Percentiles rank a stretch among this genome's conserved stretches.
phyloP scores from a whole-genome alignment of 2,329 filamentous ascomycete genomes.

The Pyrenochaeta sp. region DNA sequence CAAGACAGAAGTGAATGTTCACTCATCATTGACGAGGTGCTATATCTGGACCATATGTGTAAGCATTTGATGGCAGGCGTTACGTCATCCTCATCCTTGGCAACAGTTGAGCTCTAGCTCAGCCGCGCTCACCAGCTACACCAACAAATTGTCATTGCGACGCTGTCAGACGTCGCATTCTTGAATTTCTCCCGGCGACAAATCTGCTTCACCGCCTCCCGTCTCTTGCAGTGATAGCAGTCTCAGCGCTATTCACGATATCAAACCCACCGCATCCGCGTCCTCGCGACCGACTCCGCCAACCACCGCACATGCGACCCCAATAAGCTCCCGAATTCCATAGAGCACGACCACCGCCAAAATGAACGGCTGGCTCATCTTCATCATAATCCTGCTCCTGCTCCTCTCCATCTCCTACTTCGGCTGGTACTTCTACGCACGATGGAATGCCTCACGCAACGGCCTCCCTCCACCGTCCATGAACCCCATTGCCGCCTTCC shows the following conservation, averaged over 20 bases:
- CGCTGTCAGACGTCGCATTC: conserved; percentile 11
- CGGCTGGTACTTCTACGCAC: conserved; percentile 76
- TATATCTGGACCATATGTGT: neutral
- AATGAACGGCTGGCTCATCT: conserved; percentile 60
- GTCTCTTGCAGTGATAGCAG: neutral
- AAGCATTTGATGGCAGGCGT: conserved; percentile 17
- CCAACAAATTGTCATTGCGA: conserved; percentile 18
- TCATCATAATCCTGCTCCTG: conserved; percentile 77
- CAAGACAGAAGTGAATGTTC: neutral
- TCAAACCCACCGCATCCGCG: conserved; percentile 7
- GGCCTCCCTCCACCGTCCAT: conserved; percentile 77
- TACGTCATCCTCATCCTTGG: conserved; percentile 38
- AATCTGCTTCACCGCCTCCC: neutral
- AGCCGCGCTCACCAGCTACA: conserved; percentile 28
- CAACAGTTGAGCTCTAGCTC: conserved; percentile 23
- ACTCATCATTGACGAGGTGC: neutral
- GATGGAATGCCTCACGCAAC: conserved; percentile 75
- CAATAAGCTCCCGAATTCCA: conserved; percentile 4
- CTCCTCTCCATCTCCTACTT: conserved; percentile 66
- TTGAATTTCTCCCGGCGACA: neutral
- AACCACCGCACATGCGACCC: conserved; percentile 18
- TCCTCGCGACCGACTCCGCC: conserved; percentile 10
- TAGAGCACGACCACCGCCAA: conserved; percentile 26
- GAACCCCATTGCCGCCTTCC: conserved; percentile 78
- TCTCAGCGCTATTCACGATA: neutral